Conservation (phyloP, 2,329 filamentous ascomycete species). For the Aspergillus fructus region DNA sequence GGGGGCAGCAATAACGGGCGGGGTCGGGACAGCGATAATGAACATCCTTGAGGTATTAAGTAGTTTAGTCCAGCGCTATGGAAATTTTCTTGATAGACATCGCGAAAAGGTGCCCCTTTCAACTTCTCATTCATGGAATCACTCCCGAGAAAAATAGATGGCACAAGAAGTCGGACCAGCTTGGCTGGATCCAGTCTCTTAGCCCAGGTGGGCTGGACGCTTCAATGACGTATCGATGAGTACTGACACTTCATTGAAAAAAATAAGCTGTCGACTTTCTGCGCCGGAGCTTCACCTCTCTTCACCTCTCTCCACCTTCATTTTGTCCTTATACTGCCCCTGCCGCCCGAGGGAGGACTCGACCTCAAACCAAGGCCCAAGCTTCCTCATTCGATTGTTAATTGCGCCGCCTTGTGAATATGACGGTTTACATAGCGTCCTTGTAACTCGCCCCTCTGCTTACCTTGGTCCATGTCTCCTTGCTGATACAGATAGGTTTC, state of each 20-base stretch:
- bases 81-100: no score
- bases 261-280: not conserved
- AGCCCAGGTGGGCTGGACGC: not conserved
- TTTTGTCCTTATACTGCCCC: not conserved
- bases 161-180: not conserved
- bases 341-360: not conserved
- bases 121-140: not conserved
- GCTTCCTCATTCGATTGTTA: constrained; percentile 14
- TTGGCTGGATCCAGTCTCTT: constrained; percentile 4
- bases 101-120: not conserved
- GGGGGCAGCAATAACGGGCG: not conserved
- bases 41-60: not conserved
- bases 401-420: constrained; percentile 30
- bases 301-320: not conserved
- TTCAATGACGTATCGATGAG: constrained; percentile 12
- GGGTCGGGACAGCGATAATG: not conserved
- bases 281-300: no score
- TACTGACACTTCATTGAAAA: not conserved
- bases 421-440: constrained; percentile 62
- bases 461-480: not conserved
- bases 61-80: no score
- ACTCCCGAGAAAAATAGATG: not conserved
- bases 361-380: not conserved
- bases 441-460: constrained; percentile 39
- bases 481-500: constrained; percentile 60